Conservation (phyloP, 2,329 filamentous ascomycete species). For the Ilyonectria mors-panacis region DNA sequence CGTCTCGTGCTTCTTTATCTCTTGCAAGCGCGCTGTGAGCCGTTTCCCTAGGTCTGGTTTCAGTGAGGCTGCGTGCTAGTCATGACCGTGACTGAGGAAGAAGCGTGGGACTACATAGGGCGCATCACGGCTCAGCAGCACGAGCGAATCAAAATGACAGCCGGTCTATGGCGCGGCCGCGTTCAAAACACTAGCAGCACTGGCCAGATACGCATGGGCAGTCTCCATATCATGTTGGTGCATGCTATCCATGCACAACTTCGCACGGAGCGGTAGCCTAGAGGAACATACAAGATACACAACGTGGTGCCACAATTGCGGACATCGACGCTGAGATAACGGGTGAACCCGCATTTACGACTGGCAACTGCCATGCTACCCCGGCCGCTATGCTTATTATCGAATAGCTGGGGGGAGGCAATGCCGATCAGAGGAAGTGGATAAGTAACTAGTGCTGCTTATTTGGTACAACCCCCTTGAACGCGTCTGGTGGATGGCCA, state of each 20-base stretch:
- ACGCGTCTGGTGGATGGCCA: too few relatives aligned
- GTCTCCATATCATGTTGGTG: not conserved
- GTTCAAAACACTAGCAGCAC: not conserved
- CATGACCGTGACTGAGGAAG: not conserved
- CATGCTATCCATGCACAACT: not conserved
- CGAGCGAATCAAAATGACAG: slow-evolving; percentile 4
- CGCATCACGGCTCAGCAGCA: slow-evolving; percentile 4
- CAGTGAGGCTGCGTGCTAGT: not conserved
- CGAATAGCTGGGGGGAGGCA: too few relatives aligned
- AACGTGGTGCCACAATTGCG: not conserved
- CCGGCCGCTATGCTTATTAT: too few relatives aligned
- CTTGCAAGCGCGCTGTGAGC: not conserved
- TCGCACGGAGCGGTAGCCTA: not conserved
- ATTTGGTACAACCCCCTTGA: too few relatives aligned
- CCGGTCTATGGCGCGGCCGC: not conserved
- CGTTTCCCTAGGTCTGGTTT: not conserved
- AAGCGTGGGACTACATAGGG: not conserved
- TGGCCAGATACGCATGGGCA: not conserved
- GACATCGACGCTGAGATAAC: too few relatives aligned
- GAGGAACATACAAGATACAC: not conserved
- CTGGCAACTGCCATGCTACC: too few relatives aligned
- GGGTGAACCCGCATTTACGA: too few relatives aligned
- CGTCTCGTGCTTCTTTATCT: not conserved
- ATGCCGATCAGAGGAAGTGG: too few relatives aligned
- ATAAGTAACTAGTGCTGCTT: too few relatives aligned